A percentile compares a stretch with the other conserved stretches of the same genome.
phyloP scores from a whole-genome alignment of 2,329 filamentous ascomycete genomes.

The Penicillium paneum region DNA sequence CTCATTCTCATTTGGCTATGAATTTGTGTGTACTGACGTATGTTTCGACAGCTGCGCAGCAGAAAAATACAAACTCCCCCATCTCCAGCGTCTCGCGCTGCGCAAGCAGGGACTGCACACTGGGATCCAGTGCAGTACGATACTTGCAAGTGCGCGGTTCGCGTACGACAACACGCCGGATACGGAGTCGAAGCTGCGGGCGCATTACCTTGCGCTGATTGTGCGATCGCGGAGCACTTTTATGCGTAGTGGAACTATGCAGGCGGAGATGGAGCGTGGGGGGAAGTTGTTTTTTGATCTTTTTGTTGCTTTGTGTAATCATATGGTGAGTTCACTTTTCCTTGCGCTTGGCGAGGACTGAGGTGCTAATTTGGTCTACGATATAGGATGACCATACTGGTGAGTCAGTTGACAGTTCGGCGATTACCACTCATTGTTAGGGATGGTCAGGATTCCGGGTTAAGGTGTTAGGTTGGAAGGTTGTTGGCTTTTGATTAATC shows the following conservation, averaged over 20 bases:
- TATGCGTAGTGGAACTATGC: conserved; percentile 92
- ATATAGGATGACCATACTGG: conserved; percentile 26
- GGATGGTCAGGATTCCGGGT: neutral
- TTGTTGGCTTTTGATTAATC: neutral
- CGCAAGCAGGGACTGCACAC: conserved; percentile 87
- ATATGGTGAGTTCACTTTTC: conserved; percentile 61
- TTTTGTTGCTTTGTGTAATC: conserved; percentile 89
- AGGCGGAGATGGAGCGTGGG: conserved; percentile 86
- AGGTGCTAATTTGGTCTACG: neutral
- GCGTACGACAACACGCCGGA: conserved; percentile 88
- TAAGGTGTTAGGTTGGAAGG: neutral
- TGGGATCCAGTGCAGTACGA: conserved; percentile 79
- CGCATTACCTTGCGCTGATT: conserved; percentile 88
- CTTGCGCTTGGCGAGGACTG: neutral
- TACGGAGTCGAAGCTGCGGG: conserved; percentile 82
- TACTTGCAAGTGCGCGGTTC: conserved; percentile 81
- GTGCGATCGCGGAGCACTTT: conserved; percentile 84
- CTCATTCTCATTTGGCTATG: neutral
- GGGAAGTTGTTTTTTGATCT: conserved; percentile 89
- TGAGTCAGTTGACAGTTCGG: conserved; percentile 19
- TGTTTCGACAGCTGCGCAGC: conserved; percentile 62
- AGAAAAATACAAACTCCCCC: conserved; percentile 76
- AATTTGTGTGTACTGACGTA: neutral
- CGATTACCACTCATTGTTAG: conserved; percentile 1
- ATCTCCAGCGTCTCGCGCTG: conserved; percentile 78